phyloP scores from a whole-genome alignment of 140 eudicot genomes.

The Senecio squalidus region DNA sequence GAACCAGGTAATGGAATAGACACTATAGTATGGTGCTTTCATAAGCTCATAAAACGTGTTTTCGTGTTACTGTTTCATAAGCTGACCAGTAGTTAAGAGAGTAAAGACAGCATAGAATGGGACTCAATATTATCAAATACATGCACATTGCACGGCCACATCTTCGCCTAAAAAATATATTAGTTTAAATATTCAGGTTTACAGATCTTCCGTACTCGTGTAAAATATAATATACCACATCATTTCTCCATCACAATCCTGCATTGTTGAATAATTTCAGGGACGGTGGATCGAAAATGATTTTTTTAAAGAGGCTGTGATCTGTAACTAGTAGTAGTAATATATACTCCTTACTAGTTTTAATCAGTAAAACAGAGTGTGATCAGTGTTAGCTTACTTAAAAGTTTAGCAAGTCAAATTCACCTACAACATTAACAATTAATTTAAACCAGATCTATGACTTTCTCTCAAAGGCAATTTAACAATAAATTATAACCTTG shows the following conservation, averaged over 20 bases:
- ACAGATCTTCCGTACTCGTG: conserved; percentile 11
- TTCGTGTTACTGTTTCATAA: conserved; percentile 13
- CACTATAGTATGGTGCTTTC: conserved; percentile 28
- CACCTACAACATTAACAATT: conserved; percentile 3
- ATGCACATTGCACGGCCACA: conserved; percentile 16
- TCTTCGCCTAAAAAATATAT: conserved; percentile 1
- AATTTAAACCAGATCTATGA: not conserved
- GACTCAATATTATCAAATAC: conserved; percentile 23
- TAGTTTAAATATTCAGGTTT: conserved; percentile 3
- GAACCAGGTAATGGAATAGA: conserved; percentile 28
- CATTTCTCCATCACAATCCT: not conserved
- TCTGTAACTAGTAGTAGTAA: too few relatives aligned
- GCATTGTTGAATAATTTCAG: not conserved
- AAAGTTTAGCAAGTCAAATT: not conserved
- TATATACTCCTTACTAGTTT: too few relatives aligned
- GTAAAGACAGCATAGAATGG: conserved; percentile 38
- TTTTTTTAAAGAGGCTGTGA: not conserved
- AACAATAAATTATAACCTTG: not conserved
- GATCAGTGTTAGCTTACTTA: conserved; percentile 12
- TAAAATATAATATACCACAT: not conserved
- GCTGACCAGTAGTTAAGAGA: conserved; percentile 20
- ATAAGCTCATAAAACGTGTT: conserved; percentile 25
- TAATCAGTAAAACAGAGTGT: conserved; percentile 5
- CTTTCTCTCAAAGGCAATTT: not conserved
- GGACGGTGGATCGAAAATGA: conserved; percentile 9